phyloP scores from a whole-genome alignment of 2,329 filamentous ascomycete species.

The Ramichloridium luteum region DNA sequence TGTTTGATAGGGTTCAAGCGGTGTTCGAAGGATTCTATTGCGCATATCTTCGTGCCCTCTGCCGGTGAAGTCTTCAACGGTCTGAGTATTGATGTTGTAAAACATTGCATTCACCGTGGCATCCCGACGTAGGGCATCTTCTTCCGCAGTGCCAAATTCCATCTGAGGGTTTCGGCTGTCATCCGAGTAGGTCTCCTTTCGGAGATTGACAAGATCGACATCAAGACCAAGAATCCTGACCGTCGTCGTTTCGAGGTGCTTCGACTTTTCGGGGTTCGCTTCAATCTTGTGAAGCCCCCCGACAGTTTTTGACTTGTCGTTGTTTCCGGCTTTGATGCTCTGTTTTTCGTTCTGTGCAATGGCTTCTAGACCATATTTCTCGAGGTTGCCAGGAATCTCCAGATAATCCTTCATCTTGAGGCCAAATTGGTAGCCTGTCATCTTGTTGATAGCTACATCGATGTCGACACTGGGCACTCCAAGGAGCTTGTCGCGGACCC shows the following conservation, averaged over 20 bases:
- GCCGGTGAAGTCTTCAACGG: slow-evolving; percentile 75
- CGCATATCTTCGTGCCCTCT: slow-evolving; percentile 63
- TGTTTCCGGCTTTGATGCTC: slow-evolving; percentile 28
- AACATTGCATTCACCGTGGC: slow-evolving; percentile 93
- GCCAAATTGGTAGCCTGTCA: slow-evolving; percentile 72
- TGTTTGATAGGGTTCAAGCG: slow-evolving; percentile 76
- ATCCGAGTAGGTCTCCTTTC: slow-evolving; percentile 83
- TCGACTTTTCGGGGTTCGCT: slow-evolving; percentile 89
- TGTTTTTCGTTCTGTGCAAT: slow-evolving; percentile 26
- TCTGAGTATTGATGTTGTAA: slow-evolving; percentile 72
- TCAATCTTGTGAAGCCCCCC: slow-evolving; percentile 77
- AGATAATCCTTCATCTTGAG: slow-evolving; percentile 57
- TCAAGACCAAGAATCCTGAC: slow-evolving; percentile 76
- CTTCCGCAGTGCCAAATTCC: slow-evolving; percentile 83
- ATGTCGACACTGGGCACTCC: slow-evolving; percentile 65
- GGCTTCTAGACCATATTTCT: slow-evolving; percentile 45
- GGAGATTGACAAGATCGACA: slow-evolving; percentile 85
- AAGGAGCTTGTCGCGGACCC: slow-evolving; percentile 76
- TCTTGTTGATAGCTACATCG: slow-evolving; percentile 71
- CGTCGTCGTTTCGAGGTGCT: slow-evolving; percentile 86
- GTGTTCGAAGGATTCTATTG: slow-evolving; percentile 64
- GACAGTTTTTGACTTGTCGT: slow-evolving; percentile 44
- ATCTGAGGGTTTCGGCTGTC: slow-evolving; percentile 82
- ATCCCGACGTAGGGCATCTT: slow-evolving; percentile 81
- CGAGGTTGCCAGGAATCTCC: slow-evolving; percentile 44